Conservation (phyloP, 2,329 filamentous ascomycete genomes). For the Curvularia sp. region DNA sequence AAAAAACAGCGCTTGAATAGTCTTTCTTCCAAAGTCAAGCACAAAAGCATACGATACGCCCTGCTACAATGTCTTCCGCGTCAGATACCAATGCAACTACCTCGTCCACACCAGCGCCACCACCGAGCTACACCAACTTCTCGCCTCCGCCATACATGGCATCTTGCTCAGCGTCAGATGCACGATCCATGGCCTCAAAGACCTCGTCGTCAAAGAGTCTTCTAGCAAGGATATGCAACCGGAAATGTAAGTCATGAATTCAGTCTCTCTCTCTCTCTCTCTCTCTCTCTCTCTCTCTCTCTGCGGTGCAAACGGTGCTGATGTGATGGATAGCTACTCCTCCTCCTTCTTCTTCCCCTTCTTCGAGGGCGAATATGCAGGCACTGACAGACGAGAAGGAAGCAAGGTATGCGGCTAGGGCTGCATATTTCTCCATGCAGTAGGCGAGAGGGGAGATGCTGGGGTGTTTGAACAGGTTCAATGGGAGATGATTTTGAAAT, state of each 20-base stretch:
- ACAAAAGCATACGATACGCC: background rate
- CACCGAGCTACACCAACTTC: conserved; percentile 10
- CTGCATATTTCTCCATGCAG: conserved; percentile 16
- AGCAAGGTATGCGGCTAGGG: conserved; percentile 19
- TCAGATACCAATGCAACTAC: background rate
- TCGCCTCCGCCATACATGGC: conserved; percentile 21
- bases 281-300: too few species aligned
- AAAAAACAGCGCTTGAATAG: too few species aligned
- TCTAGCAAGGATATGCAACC: conserved; percentile 20
- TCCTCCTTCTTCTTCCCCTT: background rate
- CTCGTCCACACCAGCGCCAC: background rate
- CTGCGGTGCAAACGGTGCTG: background rate
- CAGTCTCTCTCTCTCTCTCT: too few species aligned
- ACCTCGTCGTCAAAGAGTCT: conserved; percentile 27
- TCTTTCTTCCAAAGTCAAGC: background rate
- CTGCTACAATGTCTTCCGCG: conserved; percentile 9
- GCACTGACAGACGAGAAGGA: conserved; percentile 11
- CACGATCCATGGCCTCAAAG: conserved; percentile 16
- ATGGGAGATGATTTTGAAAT: background rate
- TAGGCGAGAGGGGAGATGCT: background rate
- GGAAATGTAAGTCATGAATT: conserved; percentile 17
- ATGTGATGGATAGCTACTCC: background rate
- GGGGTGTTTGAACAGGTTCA: background rate
- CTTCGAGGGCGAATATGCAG: background rate
- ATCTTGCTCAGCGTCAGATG: conserved; percentile 13